Evolutionary conservation across 352 stramenopile genomes (phyloP), one percentile per base, ranked within the genome.

Genomic region (Phytophthora sojae): DNA sequence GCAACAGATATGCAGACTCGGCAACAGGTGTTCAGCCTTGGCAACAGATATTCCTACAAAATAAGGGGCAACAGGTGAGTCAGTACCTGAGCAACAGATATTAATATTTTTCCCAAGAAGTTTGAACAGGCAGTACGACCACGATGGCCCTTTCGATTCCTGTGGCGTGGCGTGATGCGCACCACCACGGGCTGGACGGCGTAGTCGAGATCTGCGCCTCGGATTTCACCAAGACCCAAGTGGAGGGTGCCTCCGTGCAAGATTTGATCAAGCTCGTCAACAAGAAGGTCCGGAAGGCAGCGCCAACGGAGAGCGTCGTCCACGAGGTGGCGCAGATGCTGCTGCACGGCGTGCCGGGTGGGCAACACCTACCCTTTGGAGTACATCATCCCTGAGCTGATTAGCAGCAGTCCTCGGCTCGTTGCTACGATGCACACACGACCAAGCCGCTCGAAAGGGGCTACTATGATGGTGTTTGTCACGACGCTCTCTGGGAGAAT

Each of bases 401-500:
- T 4, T 0, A 12, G 45, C 8, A 29, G 39, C 17, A 37, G 39
- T 51, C 67, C 67, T 14, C 55, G 67, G 25, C 21, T 75, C 4
- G 2, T 75, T 52, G 67, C 42, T 6, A 37, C 23, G 4, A 61
- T 57, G 30, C 50, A 14, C 15, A 12, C n/a, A 19, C 39, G 4
- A 32, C 21, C 30, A 1, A 47, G 9, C 82, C 35, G 35, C 9
- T 5, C 11, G 35, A 42, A 42, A 42, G 9, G 35, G 35, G 35
- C 14, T 14, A 14, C 35, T 17, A 42, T 42, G 35, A 42, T 42
- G 35, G 35, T 42, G 14, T 42, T 42, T 47, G 42, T 97, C 23
- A 97, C 97, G 78, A 62, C 45, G 6, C 17, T 90, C 14, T 94
- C 82, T 6, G 91, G 84, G n/a, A 98, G 96, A 75, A 97, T 82